Conservation (phyloP, 2,329 filamentous ascomycete species). For the Fusarium chuoi region DNA sequence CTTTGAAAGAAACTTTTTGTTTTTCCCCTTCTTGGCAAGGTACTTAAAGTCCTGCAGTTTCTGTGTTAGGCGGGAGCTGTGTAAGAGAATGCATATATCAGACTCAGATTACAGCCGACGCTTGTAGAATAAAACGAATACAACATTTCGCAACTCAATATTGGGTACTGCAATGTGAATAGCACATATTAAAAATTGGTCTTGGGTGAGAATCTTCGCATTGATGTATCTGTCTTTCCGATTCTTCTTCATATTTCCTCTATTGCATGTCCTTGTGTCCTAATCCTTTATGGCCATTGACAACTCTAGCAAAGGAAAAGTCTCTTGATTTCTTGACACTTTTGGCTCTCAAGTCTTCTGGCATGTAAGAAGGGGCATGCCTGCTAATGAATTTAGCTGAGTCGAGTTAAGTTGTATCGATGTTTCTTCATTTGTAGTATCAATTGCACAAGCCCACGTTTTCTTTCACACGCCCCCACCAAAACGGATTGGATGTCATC, state of each 20-base stretch:
- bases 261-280: background rate
- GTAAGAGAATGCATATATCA: background rate
- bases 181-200: background rate
- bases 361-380: background rate
- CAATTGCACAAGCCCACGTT: background rate
- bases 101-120: background rate
- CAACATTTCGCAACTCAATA: background rate
- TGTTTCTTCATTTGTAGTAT: background rate
- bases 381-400: background rate
- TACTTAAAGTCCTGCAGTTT: background rate
- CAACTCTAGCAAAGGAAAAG: background rate
- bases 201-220: background rate
- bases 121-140: background rate
- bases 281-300: background rate
- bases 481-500: background rate
- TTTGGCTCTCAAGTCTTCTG: background rate
- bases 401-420: background rate
- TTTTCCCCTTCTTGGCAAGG: too few relatives aligned
- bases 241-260: background rate
- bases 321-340: background rate
- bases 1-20: background rate
- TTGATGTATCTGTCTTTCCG: background rate
- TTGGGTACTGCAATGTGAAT: background rate
- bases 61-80: background rate
- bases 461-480: conserved; percentile 11